Conservation (phyloP, 805 yeast species). For the Jamesozyma gamospora region DNA sequence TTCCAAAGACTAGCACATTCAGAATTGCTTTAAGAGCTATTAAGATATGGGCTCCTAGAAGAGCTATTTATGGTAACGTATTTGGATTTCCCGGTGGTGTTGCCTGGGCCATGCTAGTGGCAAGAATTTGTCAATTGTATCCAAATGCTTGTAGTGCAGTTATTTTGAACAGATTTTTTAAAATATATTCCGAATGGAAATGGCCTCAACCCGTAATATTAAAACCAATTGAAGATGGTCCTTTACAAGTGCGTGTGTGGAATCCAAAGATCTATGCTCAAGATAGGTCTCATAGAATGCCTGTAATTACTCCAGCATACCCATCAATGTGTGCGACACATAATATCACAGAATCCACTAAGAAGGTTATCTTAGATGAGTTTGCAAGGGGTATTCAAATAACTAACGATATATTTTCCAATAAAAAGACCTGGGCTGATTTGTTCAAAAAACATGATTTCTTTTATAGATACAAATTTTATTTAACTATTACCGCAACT, state of each 20-base stretch:
- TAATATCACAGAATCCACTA: conserved; percentile 83
- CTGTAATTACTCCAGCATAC: conserved; percentile 90
- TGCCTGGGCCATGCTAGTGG: conserved; percentile 99
- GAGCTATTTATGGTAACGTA: conserved; percentile 89
- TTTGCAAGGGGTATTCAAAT: conserved; percentile 65
- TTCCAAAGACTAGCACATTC: conserved; percentile 88
- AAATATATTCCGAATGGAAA: conserved; percentile 78
- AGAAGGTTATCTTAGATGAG: conserved; percentile 70
- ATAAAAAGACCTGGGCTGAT: conserved; percentile 62
- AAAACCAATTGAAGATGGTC: conserved; percentile 93
- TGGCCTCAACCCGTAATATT: conserved; percentile 98
- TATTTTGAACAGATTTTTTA: conserved; percentile 81
- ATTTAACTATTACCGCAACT: conserved; percentile 70
- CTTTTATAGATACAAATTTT: conserved; percentile 76
- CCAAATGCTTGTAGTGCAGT: conserved; percentile 94
- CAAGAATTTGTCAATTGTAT: conserved; percentile 89
- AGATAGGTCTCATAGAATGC: conserved; percentile 90
- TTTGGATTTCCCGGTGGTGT: conserved; percentile 99
- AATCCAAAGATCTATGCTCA: conserved; percentile 84
- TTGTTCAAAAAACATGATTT: conserved; percentile 72
- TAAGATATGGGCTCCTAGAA: conserved; percentile 91
- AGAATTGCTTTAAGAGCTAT: conserved; percentile 87
- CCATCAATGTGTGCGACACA: conserved; percentile 98
- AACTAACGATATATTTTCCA: conserved; percentile 55
- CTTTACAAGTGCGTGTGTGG: conserved; percentile 93